Percentiles rank a stretch among this genome's conserved stretches.
Evolutionary conservation across 2,329 filamentous ascomycete genomes (phyloP).

Genomic region (Immersiporthe knoxdaviesiana): DNA sequence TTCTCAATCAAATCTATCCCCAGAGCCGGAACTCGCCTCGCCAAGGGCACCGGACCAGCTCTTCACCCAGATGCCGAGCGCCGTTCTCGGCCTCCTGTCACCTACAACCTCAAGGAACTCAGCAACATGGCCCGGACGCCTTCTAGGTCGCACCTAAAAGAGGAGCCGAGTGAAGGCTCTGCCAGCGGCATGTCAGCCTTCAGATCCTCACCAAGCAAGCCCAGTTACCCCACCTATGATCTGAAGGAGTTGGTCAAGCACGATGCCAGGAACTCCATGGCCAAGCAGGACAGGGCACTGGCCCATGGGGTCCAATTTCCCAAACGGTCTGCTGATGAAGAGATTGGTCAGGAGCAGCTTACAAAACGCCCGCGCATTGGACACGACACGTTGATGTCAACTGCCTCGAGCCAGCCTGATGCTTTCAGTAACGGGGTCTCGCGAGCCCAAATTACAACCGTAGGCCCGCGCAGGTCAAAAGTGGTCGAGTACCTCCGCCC

Average conservation of each 20-base stretch:
- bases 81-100: conserved; percentile 9
- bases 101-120: conserved; percentile 19
- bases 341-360: background rate
- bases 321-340: background rate
- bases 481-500: conserved; percentile 6
- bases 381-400: background rate
- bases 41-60: background rate
- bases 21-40: background rate
- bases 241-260: background rate
- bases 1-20: background rate
- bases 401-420: background rate
- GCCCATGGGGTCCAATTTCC: too few species aligned
- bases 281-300: background rate
- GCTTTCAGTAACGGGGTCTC: background rate
- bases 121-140: background rate
- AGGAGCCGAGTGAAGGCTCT: background rate
- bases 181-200: background rate
- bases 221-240: background rate
- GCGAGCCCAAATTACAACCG: background rate
- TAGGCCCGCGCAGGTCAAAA: too few species aligned
- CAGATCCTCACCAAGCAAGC: background rate
- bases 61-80: background rate
- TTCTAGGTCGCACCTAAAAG: conserved; percentile 1
- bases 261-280: background rate
- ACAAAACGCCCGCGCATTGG: background rate